Conservation (phyloP, 2,329 filamentous ascomycete species). For the Neopestalotiopsis rosae region DNA sequence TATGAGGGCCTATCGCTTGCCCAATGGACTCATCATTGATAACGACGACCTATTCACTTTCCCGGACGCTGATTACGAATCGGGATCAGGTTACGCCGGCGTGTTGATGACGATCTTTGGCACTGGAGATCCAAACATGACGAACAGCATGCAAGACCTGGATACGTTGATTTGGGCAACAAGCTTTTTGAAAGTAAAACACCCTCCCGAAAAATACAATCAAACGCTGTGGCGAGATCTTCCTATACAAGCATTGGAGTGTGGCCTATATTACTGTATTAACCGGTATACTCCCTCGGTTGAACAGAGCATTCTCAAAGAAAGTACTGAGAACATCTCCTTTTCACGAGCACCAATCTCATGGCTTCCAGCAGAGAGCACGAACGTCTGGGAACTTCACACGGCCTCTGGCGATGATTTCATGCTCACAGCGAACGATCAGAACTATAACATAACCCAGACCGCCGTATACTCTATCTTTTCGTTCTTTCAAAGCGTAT, state of each 20-base stretch:
- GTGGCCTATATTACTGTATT: slow-evolving; percentile 12
- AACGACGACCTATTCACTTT: neutral
- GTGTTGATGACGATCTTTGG: slow-evolving; percentile 5
- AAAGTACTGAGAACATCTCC: neutral
- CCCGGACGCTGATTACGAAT: neutral
- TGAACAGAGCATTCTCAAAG: neutral
- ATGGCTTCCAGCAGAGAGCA: too few species aligned
- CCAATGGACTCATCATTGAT: neutral
- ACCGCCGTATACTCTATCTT: neutral
- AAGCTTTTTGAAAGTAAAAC: slow-evolving; percentile 3
- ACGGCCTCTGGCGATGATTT: neutral
- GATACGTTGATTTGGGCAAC: slow-evolving; percentile 12
- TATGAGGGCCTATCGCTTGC: neutral
- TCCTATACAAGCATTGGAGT: neutral
- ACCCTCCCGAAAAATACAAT: too few species aligned
- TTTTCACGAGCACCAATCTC: neutral
- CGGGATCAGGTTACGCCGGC: neutral
- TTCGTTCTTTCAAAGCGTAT: neutral
- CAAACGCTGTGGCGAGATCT: neutral
- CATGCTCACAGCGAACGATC: neutral
- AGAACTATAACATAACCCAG: neutral
- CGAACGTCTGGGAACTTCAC: too few species aligned
- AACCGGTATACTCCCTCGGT: neutral
- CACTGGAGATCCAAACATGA: neutral
- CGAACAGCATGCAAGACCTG: neutral